These are phyloP conservation scores for Lagenaria siceraria DNA, from an alignment of 306 rosid genomes.

Conservation along the genomic window DNA sequence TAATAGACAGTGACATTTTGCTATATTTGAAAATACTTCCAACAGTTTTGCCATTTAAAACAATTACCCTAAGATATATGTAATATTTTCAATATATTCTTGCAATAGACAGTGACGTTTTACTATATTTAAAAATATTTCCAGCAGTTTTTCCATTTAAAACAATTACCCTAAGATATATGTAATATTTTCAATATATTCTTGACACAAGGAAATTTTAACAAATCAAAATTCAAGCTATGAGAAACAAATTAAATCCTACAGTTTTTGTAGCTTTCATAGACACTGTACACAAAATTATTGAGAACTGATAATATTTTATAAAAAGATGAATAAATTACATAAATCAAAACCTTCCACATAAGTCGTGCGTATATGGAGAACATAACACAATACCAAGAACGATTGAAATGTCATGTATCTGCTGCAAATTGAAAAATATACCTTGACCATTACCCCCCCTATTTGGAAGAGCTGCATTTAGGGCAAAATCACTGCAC, in stretches of 20 bases:
- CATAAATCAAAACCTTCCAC: not conserved
- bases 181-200: not conserved
- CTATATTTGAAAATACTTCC: too few species aligned
- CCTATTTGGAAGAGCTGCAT: constrained; percentile 23
- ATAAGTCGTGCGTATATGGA: not conserved
- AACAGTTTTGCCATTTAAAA: too few species aligned
- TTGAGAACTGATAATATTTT: not conserved
- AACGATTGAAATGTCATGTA: not conserved
- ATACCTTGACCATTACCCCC: constrained; percentile 28
- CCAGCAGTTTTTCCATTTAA: too few species aligned
- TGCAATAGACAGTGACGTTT: too few species aligned
- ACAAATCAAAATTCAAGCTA: not conserved
- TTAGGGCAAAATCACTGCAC: constrained; percentile 42
- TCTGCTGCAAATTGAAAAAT: not conserved
- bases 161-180: too few species aligned
- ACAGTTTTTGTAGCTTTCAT: not conserved
- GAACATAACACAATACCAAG: not conserved
- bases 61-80: too few species aligned
- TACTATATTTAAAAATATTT: too few species aligned
- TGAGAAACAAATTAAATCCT: not conserved
- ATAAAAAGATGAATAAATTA: not conserved
- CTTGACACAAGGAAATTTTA: not conserved
- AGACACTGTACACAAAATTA: not conserved
- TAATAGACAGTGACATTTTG: too few species aligned
- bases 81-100: not conserved